phyloP scores from a whole-genome alignment of 148 eudicot species.

The Rhododendron ovatum region DNA sequence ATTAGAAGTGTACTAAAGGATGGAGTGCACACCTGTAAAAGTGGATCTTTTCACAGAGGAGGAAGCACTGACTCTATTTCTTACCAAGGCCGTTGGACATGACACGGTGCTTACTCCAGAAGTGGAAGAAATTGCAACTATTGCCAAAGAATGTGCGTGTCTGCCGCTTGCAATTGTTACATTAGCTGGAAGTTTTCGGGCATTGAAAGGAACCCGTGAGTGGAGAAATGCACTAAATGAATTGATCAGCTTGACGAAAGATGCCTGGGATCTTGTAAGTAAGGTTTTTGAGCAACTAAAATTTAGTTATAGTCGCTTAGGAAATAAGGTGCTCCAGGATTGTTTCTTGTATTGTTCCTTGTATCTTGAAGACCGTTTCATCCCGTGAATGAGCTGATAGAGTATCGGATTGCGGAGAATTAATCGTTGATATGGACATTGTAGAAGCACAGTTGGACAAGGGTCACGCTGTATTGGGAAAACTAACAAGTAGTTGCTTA shows the following conservation, averaged over 20 bases:
- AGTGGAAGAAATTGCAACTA: neutral
- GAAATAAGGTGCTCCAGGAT: neutral
- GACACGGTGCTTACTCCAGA: neutral
- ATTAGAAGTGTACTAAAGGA: neutral
- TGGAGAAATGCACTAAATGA: neutral
- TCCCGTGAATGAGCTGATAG: neutral
- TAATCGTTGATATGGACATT: neutral
- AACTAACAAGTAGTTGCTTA: neutral
- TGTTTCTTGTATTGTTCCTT: neutral
- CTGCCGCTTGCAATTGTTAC: conserved; percentile 6
- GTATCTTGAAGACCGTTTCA: neutral
- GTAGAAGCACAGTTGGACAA: neutral
- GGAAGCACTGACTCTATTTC: neutral
- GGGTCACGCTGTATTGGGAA: neutral
- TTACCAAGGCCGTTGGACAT: neutral
- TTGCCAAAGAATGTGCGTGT: neutral
- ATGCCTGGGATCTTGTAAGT: neutral
- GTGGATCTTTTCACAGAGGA: neutral
- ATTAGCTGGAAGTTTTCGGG: neutral
- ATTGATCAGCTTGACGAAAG: neutral
- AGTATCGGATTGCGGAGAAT: neutral
- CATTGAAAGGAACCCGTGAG: neutral
- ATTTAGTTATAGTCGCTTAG: neutral
- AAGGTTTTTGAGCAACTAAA: neutral
- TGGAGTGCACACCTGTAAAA: neutral